Evolutionary conservation across 1,284 basidiomycete species (phyloP).

Genomic region (Tausonia pullulans): DNA sequence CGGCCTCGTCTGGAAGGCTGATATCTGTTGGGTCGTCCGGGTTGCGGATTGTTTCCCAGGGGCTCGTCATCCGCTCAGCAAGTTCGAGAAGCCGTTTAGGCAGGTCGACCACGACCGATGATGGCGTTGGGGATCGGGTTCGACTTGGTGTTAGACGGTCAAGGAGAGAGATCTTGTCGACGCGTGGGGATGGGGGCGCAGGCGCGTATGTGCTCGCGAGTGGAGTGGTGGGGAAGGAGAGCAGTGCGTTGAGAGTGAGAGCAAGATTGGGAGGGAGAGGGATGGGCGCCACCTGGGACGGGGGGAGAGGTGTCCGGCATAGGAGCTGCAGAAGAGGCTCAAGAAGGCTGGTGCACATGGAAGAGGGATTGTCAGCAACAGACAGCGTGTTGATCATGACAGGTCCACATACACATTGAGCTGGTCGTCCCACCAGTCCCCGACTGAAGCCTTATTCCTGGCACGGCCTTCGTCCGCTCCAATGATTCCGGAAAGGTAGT

Average conservation of each 20-base stretch:
- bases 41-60: slow-evolving; percentile 22
- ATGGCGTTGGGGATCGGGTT: slow-evolving; percentile 11
- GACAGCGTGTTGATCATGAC: too few relatives aligned
- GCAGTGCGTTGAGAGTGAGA: slow-evolving; percentile 24
- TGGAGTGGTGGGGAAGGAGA: slow-evolving; percentile 25
- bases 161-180: slow-evolving; percentile 11
- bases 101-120: not conserved
- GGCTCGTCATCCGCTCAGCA: slow-evolving; percentile 15
- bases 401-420: slow-evolving; percentile 26
- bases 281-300: slow-evolving; percentile 19
- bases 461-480: not conserved
- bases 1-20: slow-evolving; percentile 18
- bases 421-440: slow-evolving; percentile 23
- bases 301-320: slow-evolving; percentile 20
- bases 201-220: slow-evolving; percentile 26
- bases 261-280: slow-evolving; percentile 17
- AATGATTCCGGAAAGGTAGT: not conserved
- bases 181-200: slow-evolving; percentile 19
- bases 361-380: not conserved
- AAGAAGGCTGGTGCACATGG: slow-evolving; percentile 18
- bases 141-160: slow-evolving; percentile 12
- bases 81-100: not conserved
- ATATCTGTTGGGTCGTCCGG: slow-evolving; percentile 13
- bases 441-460: slow-evolving; percentile 6
- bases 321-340: slow-evolving; percentile 24